These are phyloP conservation scores for Pestalotiopsis sp. DNA, from an alignment of 2,329 filamentous ascomycete species.

Conservation along the genomic window DNA sequence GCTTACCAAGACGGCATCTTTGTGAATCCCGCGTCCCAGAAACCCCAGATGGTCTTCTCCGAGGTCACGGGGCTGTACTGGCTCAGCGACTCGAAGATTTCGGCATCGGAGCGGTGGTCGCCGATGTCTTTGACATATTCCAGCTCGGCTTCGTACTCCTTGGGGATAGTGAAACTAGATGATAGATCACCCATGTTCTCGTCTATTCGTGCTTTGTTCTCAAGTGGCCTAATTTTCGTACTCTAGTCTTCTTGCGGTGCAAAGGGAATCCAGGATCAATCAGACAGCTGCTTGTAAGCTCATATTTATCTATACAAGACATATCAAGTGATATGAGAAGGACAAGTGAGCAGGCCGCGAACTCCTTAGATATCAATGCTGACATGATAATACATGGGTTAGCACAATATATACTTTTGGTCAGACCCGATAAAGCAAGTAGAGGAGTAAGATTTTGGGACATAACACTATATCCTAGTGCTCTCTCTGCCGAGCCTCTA, in stretches of 20 bases:
- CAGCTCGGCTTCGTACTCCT: conserved; percentile 20
- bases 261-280: too few relatives aligned
- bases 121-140: conserved; percentile 16
- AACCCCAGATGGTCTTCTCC: conserved; percentile 44
- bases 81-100: conserved; percentile 21
- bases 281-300: too few relatives aligned
- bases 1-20: conserved; percentile 39
- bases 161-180: conserved; percentile 16
- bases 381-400: background rate
- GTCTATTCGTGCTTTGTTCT: background rate
- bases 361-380: background rate
- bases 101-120: conserved; percentile 20
- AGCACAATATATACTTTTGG: background rate
- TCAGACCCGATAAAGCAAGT: background rate
- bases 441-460: background rate
- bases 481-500: background rate
- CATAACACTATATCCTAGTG: background rate
- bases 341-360: background rate
- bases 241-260: background rate
- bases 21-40: conserved; percentile 39
- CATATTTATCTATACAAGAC: too few relatives aligned
- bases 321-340: background rate
- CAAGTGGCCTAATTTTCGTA: background rate
- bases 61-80: conserved; percentile 31
- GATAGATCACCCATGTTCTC: background rate